Evolutionary conservation across 208 protist species (phyloP), one percentile per base, ranked within the genome.

Genomic region (Novymonas esmeraldas): DNA sequence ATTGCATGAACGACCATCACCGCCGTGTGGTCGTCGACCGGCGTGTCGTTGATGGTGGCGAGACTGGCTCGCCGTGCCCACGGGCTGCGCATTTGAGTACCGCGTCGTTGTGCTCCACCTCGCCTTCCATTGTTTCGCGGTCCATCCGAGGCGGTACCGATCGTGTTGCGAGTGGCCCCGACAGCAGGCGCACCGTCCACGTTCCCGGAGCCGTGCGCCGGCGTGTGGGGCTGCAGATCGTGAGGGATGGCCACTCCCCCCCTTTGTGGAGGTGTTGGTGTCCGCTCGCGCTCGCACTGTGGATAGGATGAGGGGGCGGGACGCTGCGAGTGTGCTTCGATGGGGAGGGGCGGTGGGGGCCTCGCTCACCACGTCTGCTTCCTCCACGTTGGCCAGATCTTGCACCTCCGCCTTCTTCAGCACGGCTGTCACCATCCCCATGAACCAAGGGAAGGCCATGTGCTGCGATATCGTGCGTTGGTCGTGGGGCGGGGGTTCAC

Each of bases 71-170:
- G 49, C n/a, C 50, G 22, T n/a, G 50, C 26, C 50, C 63, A 65
- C 18, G 55, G 60, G 36, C 46, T 65, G 60, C 60, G 48, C 36
- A 39, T 50, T 29, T 65, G 60, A 5, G 20, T n/a, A 18, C 60
- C 60, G 55, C 20, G 60, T 56, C 4, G 33, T 52, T 5, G 18
- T 64, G 58, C 58, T 64, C 44, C 36, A 56, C 50, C 22, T 56
- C 50, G 50, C 50, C 22, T 38, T 56, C 29, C 28, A 33, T 41
- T 41, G 36, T 41, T 41, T 5, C 36, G 36, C 36, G 36, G 36
- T 41, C 36, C 11, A 41, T 11, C 36, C n/a, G n/a, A n/a, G n/a
- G n/a, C n/a, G n/a, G n/a, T n/a, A n/a, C n/a, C n/a, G n/a, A n/a
- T n/a, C n/a, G n/a, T n/a, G n/a, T n/a, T n/a, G n/a, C n/a, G n/a